Evolutionary conservation across 495 filamentous ascomycete genomes (phyloP).

Genomic region (Tuber aestivum): DNA sequence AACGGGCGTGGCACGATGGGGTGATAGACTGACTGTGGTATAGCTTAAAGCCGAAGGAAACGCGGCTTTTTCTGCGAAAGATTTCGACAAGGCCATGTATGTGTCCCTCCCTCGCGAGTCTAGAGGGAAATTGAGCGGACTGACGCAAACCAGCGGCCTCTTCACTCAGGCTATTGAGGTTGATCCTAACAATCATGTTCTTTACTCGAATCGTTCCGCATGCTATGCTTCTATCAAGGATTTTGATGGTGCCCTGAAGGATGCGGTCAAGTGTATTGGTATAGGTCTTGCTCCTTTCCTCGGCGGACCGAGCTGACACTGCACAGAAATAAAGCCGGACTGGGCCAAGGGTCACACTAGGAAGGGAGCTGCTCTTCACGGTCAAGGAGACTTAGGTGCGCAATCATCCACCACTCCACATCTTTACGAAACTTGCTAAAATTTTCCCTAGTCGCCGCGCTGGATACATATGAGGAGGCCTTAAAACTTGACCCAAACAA

Average conservation of each 20-base stretch:
- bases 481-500: constrained; percentile 86
- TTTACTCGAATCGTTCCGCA: constrained; percentile 95
- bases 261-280: constrained; percentile 80
- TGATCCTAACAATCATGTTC: constrained; percentile 82
- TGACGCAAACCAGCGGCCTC: constrained; percentile 47
- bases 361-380: constrained; percentile 86
- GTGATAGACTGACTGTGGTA: constrained; percentile 42
- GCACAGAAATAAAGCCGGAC: constrained; percentile 77
- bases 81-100: constrained; percentile 93
- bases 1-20: background rate
- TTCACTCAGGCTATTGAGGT: constrained; percentile 91
- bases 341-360: constrained; percentile 95
- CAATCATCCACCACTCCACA: constrained; percentile 9
- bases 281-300: background rate
- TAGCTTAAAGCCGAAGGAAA: constrained; percentile 91
- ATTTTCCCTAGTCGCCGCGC: constrained; percentile 56
- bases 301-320: background rate
- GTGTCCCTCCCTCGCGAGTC: constrained; percentile 45
- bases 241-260: constrained; percentile 73
- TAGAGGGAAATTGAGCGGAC: background rate
- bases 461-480: constrained; percentile 85
- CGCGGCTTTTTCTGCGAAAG: constrained; percentile 93
- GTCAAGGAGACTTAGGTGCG: constrained; percentile 71
- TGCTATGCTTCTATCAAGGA: constrained; percentile 89
- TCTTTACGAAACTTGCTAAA: constrained; percentile 6